Percentiles rank a stretch among this genome's conserved stretches.
Conservation (phyloP, 2,329 filamentous ascomycete species). For the Huntiella bhutanensis region DNA sequence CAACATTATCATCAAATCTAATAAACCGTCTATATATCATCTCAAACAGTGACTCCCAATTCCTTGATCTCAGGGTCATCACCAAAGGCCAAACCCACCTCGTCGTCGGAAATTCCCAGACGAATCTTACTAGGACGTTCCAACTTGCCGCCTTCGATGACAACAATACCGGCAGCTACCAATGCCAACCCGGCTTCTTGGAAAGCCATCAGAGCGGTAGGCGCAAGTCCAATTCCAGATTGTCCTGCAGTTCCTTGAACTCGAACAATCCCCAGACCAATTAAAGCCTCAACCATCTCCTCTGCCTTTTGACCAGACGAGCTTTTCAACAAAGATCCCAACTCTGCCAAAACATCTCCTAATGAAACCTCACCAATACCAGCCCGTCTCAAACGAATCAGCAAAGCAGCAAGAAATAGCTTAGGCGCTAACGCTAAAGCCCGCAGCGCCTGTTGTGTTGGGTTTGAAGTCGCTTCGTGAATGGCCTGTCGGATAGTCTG, state of each 20-base stretch:
- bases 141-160: slow-evolving; percentile 59
- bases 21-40: too few species aligned
- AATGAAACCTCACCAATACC: slow-evolving; percentile 76
- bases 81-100: slow-evolving; percentile 69
- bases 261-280: slow-evolving; percentile 1
- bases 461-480: slow-evolving; percentile 82
- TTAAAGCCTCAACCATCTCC: slow-evolving; percentile 9
- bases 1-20: too few species aligned
- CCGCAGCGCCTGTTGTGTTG: slow-evolving; percentile 74
- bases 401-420: slow-evolving; percentile 64
- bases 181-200: slow-evolving; percentile 58
- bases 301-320: slow-evolving; percentile 8
- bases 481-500: slow-evolving; percentile 87
- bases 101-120: slow-evolving; percentile 73
- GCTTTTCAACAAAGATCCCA: slow-evolving; percentile 13
- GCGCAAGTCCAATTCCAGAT: slow-evolving; percentile 1
- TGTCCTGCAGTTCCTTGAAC: slow-evolving; percentile 4
- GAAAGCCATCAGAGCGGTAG: slow-evolving; percentile 17
- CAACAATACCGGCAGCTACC: slow-evolving; percentile 71
- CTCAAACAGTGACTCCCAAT: slow-evolving; percentile 39
- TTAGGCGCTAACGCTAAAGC: slow-evolving; percentile 67
- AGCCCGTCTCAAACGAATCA: slow-evolving; percentile 61
- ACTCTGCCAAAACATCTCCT: slow-evolving; percentile 74
- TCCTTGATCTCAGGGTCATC: slow-evolving; percentile 77
- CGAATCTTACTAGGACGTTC: slow-evolving; percentile 78